These are phyloP conservation scores for Lactarius quietus DNA, from an alignment of 768 basidiomycete species.

Conservation along the genomic window DNA sequence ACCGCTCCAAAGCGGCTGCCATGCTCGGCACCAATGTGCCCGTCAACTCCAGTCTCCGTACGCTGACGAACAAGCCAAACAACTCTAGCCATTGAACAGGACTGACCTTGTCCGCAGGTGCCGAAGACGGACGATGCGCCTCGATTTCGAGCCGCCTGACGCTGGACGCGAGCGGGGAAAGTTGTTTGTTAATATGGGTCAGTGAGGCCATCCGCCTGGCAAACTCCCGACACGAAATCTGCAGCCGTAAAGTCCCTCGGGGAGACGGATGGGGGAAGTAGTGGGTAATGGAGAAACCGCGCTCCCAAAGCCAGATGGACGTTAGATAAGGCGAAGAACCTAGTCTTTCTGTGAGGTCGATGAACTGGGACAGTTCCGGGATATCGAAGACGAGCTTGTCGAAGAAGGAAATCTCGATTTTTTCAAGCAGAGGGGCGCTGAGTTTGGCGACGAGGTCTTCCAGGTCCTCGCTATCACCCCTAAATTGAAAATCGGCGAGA, in stretches of 20 bases:
- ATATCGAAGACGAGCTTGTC: slow-evolving; percentile 7
- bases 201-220: background rate
- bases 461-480: slow-evolving; percentile 10
- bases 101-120: background rate
- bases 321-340: slow-evolving; percentile 2
- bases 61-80: slow-evolving; percentile 2
- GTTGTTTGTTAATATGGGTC: background rate
- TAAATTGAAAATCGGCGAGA: slow-evolving; percentile 14
- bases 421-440: slow-evolving; percentile 10
- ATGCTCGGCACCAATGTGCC: slow-evolving; percentile 1
- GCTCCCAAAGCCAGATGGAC: slow-evolving; percentile 11
- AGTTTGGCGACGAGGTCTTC: slow-evolving; percentile 13
- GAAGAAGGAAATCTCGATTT: slow-evolving; percentile 5
- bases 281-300: slow-evolving; percentile 11
- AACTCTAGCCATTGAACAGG: slow-evolving; percentile 7
- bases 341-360: slow-evolving; percentile 3
- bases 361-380: slow-evolving; percentile 6
- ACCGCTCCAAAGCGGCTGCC: slow-evolving; percentile 5
- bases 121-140: background rate
- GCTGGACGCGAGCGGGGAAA: background rate
- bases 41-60: slow-evolving; percentile 6
- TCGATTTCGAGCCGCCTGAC: slow-evolving; percentile 10
- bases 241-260: background rate
- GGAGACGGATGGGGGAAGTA: background rate
- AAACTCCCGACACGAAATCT: slow-evolving; percentile 2